phyloP scores from a whole-genome alignment of 768 basidiomycete species.

The Coprinopsis marcescibilis region DNA sequence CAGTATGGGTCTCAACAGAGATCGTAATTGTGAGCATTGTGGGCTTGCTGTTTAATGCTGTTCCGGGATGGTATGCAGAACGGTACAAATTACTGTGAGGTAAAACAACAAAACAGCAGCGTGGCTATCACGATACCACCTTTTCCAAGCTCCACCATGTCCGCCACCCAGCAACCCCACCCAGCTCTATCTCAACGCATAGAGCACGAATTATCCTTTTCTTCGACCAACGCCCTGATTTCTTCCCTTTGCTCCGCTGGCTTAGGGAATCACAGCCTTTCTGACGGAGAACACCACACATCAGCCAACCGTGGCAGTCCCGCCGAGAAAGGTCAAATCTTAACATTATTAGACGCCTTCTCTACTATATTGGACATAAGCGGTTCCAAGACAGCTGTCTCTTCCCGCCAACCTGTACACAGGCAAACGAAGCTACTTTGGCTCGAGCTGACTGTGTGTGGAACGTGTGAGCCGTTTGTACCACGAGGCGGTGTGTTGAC shows the following conservation, averaged over 20 bases:
- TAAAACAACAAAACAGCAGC: too few relatives aligned
- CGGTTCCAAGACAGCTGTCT: background rate
- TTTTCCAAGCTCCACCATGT: slow-evolving; percentile 1
- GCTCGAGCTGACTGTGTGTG: background rate
- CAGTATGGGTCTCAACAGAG: too few relatives aligned
- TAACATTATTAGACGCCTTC: slow-evolving; percentile 1
- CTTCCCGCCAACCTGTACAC: background rate
- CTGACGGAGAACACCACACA: slow-evolving; percentile 3
- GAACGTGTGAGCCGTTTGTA: background rate
- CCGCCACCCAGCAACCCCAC: slow-evolving; percentile 1
- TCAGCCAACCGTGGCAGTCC: background rate
- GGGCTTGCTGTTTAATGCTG: too few relatives aligned
- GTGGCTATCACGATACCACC: background rate
- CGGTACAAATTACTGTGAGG: too few relatives aligned
- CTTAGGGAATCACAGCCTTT: background rate
- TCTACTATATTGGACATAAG: background rate
- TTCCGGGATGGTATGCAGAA: too few relatives aligned
- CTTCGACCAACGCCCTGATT: slow-evolving; percentile 2
- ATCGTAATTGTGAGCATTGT: too few relatives aligned
- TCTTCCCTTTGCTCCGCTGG: background rate
- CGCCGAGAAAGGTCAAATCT: background rate
- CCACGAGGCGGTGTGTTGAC: background rate
- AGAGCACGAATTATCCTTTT: slow-evolving; percentile 8
- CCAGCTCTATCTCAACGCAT: background rate
- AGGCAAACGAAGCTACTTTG: background rate